A percentile compares a stretch with the other conserved stretches of the same genome.
phyloP scores from a whole-genome alignment of 225 moss, liverwort and hornwort genomes.

The Physcomitrellopsis africana region DNA sequence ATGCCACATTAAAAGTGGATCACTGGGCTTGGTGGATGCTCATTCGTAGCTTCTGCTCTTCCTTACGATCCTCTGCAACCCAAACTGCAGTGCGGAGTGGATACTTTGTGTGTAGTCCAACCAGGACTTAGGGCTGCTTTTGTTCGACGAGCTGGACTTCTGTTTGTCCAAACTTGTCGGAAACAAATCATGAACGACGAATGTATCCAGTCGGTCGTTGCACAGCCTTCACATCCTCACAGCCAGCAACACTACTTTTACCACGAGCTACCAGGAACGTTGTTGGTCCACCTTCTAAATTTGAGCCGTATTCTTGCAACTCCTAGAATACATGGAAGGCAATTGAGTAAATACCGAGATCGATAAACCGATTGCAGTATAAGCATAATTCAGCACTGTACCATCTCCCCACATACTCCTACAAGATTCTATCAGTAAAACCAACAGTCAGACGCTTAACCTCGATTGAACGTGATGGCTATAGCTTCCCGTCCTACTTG shows the following conservation, averaged over 20 bases:
- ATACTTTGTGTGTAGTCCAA: not conserved
- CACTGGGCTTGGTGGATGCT: constrained; percentile 32
- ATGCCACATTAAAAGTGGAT: constrained; percentile 25
- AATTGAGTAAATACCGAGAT: not conserved
- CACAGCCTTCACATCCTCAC: constrained; percentile 23
- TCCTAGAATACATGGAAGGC: not conserved
- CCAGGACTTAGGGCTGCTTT: constrained; percentile 12
- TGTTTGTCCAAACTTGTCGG: constrained; percentile 32
- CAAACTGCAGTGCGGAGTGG: constrained; percentile 22
- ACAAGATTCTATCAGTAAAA: not conserved
- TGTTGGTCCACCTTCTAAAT: constrained; percentile 13
- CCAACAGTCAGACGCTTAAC: constrained; percentile 19
- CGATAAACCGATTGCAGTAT: not conserved
- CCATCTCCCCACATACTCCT: too few relatives aligned
- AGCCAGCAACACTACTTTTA: constrained; percentile 8
- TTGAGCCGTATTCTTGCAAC: not conserved
- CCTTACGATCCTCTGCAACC: not conserved
- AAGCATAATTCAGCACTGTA: too few relatives aligned
- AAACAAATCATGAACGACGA: not conserved
- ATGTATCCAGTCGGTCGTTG: constrained; percentile 21
- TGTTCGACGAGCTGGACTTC: constrained; percentile 9
- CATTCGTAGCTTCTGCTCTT: constrained; percentile 14
- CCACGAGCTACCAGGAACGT: constrained; percentile 18
- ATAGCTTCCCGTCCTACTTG: constrained; percentile 8
- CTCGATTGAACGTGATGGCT: constrained; percentile 22